Base-by-base conservation (phyloP, 257 asterid species). In the Orobanche coerulescens region DNA sequence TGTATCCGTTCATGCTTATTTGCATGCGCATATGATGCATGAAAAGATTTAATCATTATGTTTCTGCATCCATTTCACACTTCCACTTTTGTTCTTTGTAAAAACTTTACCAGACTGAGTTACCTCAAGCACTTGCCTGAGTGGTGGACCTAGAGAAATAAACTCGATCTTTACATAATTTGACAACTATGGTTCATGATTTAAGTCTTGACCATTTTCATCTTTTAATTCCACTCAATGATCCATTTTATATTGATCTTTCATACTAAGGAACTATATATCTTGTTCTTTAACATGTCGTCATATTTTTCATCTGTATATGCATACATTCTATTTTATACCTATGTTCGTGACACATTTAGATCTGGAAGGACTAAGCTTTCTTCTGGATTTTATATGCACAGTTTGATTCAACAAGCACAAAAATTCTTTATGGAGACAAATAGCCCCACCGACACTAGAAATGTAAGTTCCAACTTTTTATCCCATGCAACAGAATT, bases 341-440 rank as follows among this genome's bases (percentile, higher is more conserved):
- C 39, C 2, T 28, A 51, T 44, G 11, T 26, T 31, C 39, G 62
- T 26, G 24, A 10, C 18, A 20, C 44, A 39, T 54, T 71, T 51
- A 19, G 26, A 16, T 56, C 55, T 64, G 22, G 18, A 26, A 64
- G 48, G 51, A 62, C 51, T 75, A 57, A 73, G 34, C 64, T 67
- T 65, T 46, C 25, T 65, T 58, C 36, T 65, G 53, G 18, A 65
- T 69, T 54, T 1, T 48, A 53, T 63, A 58, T 81, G 94, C 95
- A n/a, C n/a, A 86, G 97, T 75, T 74, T 86, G 52, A 83, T 93
- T 73, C 97, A 82, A 75, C 95, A 86, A 66, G 79, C 83, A 20
- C 97, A 93, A 70, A 93, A 86, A 64, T 80, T 83, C 73, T 73
- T 80, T 73, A 76, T 81, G 91, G 99, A 89, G 87, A 76, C 85